Conservation (phyloP, 2,329 filamentous ascomycete genomes). For the Hymenoscyphus repandus region DNA sequence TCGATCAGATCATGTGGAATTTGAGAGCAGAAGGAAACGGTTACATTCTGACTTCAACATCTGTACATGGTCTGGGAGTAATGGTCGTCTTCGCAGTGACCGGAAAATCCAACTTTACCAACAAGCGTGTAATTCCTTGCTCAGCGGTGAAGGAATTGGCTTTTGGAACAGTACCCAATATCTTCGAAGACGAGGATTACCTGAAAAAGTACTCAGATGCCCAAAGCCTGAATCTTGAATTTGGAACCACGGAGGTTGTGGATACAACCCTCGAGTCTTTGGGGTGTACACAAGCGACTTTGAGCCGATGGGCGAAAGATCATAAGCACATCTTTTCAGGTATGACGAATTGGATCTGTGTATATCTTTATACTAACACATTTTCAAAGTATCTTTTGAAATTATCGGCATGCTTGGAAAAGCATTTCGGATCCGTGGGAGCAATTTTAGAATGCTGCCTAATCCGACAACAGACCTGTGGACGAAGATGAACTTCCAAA, state of each 20-base stretch:
- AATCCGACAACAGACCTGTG: slow-evolving; percentile 52
- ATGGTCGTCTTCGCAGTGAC: slow-evolving; percentile 50
- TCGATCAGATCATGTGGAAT: slow-evolving; percentile 45
- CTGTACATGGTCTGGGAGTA: slow-evolving; percentile 44
- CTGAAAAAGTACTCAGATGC: slow-evolving; percentile 31
- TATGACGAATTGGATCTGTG: background rate
- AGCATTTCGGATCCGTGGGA: slow-evolving; percentile 44
- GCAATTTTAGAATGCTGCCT: slow-evolving; percentile 48
- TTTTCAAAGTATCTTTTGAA: slow-evolving; percentile 45
- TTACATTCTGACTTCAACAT: slow-evolving; percentile 32
- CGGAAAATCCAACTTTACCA: slow-evolving; percentile 43
- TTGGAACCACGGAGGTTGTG: slow-evolving; percentile 46
- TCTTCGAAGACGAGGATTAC: slow-evolving; percentile 42
- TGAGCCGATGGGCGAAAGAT: slow-evolving; percentile 36
- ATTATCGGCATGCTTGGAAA: slow-evolving; percentile 52
- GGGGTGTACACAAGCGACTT: slow-evolving; percentile 48
- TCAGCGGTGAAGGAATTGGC: slow-evolving; percentile 49
- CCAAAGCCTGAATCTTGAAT: slow-evolving; percentile 36
- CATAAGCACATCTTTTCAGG: slow-evolving; percentile 31
- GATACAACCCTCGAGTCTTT: slow-evolving; percentile 47
- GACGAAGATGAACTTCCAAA: slow-evolving; percentile 36
- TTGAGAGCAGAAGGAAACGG: slow-evolving; percentile 39
- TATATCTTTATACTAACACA: background rate
- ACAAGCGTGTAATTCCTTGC: slow-evolving; percentile 48
- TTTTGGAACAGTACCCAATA: slow-evolving; percentile 51